Conservation (phyloP, 352 stramenopile species). For the Globisporangium emineosum region DNA sequence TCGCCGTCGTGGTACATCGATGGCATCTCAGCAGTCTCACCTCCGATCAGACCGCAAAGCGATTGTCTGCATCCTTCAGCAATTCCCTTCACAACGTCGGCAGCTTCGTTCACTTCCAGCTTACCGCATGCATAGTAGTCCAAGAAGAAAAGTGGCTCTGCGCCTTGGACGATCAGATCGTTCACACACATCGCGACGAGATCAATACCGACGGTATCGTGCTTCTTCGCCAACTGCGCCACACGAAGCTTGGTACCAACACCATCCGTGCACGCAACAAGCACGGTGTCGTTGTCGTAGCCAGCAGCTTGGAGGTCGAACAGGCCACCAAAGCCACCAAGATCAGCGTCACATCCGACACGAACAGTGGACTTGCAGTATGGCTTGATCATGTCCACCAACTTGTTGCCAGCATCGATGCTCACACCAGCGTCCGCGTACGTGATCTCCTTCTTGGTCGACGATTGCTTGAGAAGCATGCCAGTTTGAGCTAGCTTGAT, state of each 20-base stretch:
- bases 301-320: conserved; percentile 97
- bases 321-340: conserved; percentile 97
- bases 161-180: conserved; percentile 98
- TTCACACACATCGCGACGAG: conserved; percentile 99
- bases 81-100: conserved; percentile 96
- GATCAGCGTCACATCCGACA: conserved; percentile 94
- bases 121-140: conserved; percentile 99
- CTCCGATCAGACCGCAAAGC: conserved; percentile 94
- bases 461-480: conserved; percentile 45
- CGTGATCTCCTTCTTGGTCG: conserved; percentile 89
- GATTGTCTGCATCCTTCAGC: conserved; percentile 96
- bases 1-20: conserved; percentile 98
- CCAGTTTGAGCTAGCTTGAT: conserved; percentile 79
- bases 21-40: conserved; percentile 98
- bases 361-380: conserved; percentile 96
- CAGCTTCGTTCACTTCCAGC: conserved; percentile 93
- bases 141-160: conserved; percentile 99
- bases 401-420: conserved; percentile 96
- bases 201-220: conserved; percentile 97
- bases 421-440: conserved; percentile 98
- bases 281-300: conserved; percentile 96
- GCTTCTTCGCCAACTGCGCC: conserved; percentile 85
- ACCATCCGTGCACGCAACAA: conserved; percentile 97
- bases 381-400: conserved; percentile 98
- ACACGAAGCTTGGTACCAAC: conserved; percentile 98